These are phyloP conservation scores for Thelonectria rubi DNA, from an alignment of 2,329 filamentous ascomycete genomes.

Conservation along the genomic window DNA sequence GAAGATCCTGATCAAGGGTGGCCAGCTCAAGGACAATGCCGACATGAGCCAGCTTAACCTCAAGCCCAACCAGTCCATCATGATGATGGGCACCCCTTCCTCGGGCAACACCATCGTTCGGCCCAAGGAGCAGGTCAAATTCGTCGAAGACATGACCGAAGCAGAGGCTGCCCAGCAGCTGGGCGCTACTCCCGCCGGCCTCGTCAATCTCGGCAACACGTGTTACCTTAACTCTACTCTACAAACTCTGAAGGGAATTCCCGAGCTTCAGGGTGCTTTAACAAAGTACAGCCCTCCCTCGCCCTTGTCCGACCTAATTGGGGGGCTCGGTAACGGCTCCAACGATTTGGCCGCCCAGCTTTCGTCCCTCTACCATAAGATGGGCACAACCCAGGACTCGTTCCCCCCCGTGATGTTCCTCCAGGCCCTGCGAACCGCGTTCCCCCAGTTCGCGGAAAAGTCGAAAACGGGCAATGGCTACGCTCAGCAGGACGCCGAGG, in stretches of 20 bases:
- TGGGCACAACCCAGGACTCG: conserved; percentile 89
- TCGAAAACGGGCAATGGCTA: conserved; percentile 84
- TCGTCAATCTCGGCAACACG: conserved; percentile 95
- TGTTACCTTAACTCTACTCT: conserved; percentile 98
- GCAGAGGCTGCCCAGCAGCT: conserved; percentile 85
- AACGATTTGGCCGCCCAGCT: conserved; percentile 81
- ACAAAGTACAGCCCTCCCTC: conserved; percentile 59
- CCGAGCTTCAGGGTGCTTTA: conserved; percentile 87
- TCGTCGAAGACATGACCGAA: conserved; percentile 97
- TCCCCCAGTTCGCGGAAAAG: conserved; percentile 93
- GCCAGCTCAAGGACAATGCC: conserved; percentile 94
- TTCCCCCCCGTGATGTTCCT: conserved; percentile 86
- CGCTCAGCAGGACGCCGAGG: conserved; percentile 98
- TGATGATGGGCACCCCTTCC: conserved; percentile 94
- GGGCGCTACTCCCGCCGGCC: conserved; percentile 85
- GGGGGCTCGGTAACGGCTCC: conserved; percentile 45
- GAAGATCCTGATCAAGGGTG: conserved; percentile 93
- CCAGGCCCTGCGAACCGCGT: conserved; percentile 77
- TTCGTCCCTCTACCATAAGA: conserved; percentile 84
- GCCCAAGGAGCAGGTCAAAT: conserved; percentile 84
- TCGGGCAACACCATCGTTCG: conserved; percentile 69
- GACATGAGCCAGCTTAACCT: conserved; percentile 84
- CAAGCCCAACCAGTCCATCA: conserved; percentile 86
- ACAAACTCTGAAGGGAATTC: conserved; percentile 88
- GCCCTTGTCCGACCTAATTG: conserved; percentile 55